phyloP scores from a whole-genome alignment of 2,329 filamentous ascomycete species.

The Geosmithia morbida region DNA sequence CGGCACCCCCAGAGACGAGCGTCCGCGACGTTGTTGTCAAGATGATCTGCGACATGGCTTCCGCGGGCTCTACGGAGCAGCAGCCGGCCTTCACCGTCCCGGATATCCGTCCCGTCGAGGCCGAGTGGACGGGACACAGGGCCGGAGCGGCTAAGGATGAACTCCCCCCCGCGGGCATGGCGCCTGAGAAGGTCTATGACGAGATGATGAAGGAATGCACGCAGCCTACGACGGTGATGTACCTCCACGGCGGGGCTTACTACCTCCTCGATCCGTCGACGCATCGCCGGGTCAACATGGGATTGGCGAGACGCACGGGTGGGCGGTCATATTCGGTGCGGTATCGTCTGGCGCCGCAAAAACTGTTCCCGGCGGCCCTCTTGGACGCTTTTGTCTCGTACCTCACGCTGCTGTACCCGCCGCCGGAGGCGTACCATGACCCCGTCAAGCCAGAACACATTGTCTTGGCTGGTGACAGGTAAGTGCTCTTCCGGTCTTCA shows the following conservation, averaged over 20 bases:
- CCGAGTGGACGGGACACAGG: conserved; percentile 65
- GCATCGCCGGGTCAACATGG: conserved; percentile 43
- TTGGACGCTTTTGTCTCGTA: conserved; percentile 63
- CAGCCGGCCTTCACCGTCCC: conserved; percentile 23
- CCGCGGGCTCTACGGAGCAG: conserved; percentile 3
- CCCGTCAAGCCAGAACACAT: conserved; percentile 51
- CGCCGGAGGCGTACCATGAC: conserved; percentile 49
- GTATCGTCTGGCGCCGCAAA: conserved; percentile 61
- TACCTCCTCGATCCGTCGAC: conserved; percentile 57
- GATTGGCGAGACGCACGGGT: conserved; percentile 49
- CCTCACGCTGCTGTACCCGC: conserved; percentile 58
- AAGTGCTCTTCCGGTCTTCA: conserved; percentile 5
- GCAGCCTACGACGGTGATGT: conserved; percentile 50
- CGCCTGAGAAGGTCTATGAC: conserved; percentile 50
- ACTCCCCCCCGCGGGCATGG: conserved; percentile 36
- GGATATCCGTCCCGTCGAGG: conserved; percentile 42
- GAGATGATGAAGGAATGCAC: conserved; percentile 53
- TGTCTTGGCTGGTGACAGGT: conserved; percentile 58
- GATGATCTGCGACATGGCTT: conserved; percentile 27
- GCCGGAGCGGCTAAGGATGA: conserved; percentile 29
- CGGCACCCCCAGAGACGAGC: conserved; percentile 39
- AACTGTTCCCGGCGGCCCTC: conserved; percentile 60
- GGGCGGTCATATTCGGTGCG: conserved; percentile 59
- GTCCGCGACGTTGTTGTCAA: conserved; percentile 42
- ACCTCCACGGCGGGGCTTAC: conserved; percentile 66